Evolutionary conservation across 495 filamentous ascomycete genomes (phyloP), one percentile per base, ranked within the genome.

Genomic region (Niebla homalea): DNA sequence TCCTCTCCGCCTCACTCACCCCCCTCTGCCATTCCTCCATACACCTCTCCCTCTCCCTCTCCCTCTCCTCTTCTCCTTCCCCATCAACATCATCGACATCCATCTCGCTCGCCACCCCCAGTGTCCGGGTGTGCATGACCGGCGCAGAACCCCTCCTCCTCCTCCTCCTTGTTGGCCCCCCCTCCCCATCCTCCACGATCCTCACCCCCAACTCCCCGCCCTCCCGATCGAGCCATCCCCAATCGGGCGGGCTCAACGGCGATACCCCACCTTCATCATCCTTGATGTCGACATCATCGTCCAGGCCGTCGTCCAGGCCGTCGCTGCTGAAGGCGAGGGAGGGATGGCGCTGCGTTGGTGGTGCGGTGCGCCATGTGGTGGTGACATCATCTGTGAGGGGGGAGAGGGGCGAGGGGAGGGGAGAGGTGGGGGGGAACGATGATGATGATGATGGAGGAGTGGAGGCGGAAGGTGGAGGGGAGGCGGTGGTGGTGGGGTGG

Each of bases 71-170:
- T 3, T 37, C 32, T 46, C 37, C 46, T 11, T 2, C 16, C 18
- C 44, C 51, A 10, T 16, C 22, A 20, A 14, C 12, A 22, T 25
- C 35, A 22, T 14, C 16, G 22, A 38, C 12, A 42, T 42, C 36
- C 39, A 22, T 8, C 39, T 36, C 32, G 52, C 21, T 5, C 36
- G 43, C 22, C 38, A 21, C 12, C 54, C 54, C 29, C 48, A 47
- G 3, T 40, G 48, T 1, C 49, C 53, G 4, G 37, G 41, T 7
- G 36, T 48, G 43, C 53, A 51, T 3, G 38, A 22, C 54, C 49
- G 48, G 0, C 23, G 32, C 5, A 36, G 48, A 1, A 37, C 16
- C 22, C 21, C 36, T 4, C 38, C 39, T 16, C 37, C 29, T 12
- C 19, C 14, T 43, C 26, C 23, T 21, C 29, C 36, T 48, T n/a